These are phyloP conservation scores for Alternaria sp. DNA, from an alignment of 2,329 filamentous ascomycete species.

Conservation along the genomic window DNA sequence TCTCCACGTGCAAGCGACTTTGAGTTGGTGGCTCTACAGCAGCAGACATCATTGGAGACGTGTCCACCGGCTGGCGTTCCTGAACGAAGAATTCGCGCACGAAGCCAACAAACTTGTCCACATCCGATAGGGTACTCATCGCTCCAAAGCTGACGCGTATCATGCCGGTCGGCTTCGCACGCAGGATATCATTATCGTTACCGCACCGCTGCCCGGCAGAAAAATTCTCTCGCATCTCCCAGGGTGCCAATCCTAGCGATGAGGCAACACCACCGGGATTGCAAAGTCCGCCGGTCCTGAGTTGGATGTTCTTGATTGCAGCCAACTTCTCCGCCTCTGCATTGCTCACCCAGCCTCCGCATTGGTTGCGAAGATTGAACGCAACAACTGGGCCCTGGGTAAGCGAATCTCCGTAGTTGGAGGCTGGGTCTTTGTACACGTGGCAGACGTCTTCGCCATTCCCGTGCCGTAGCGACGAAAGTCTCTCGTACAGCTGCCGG, in stretches of 20 bases:
- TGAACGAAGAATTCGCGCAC: constrained; percentile 59
- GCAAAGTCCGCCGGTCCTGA: constrained; percentile 88
- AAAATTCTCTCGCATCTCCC: constrained; percentile 86
- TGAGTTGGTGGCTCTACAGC: constrained; percentile 35
- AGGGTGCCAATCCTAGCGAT: constrained; percentile 73
- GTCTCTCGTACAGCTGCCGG: constrained; percentile 62
- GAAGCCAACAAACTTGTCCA: constrained; percentile 74
- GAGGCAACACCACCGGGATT: constrained; percentile 86
- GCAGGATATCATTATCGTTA: constrained; percentile 78
- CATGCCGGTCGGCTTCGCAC: constrained; percentile 85
- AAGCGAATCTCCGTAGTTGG: constrained; percentile 52
- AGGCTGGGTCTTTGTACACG: constrained; percentile 63
- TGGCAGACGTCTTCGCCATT: constrained; percentile 71
- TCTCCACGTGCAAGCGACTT: constrained; percentile 53
- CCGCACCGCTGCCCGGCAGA: constrained; percentile 85
- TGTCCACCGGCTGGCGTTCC: constrained; percentile 12
- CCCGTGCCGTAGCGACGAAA: constrained; percentile 69
- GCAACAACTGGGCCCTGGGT: constrained; percentile 77
- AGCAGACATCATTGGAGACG: constrained; percentile 28
- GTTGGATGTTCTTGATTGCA: constrained; percentile 76
- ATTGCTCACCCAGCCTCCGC: constrained; percentile 78
- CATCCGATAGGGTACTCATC: constrained; percentile 82
- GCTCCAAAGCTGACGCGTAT: constrained; percentile 86
- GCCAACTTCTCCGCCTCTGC: constrained; percentile 88
- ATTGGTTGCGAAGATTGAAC: constrained; percentile 77